These are phyloP conservation scores for Primulina eburnea DNA, from an alignment of 257 asterid species.

Conservation along the genomic window DNA sequence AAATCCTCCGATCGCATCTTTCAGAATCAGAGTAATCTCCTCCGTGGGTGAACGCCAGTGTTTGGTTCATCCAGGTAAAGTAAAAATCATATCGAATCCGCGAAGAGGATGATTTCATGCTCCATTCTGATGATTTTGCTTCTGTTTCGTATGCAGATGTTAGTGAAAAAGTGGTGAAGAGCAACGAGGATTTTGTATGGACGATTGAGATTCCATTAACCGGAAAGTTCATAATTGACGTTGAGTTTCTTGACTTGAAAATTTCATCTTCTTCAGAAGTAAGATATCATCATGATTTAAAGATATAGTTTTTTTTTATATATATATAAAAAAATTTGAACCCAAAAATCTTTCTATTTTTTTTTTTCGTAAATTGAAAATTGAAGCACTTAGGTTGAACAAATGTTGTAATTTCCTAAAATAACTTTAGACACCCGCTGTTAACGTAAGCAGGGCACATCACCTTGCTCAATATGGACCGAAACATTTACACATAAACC, in stretches of 20 bases:
- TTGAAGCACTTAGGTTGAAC: too few species aligned
- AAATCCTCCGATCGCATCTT: conserved; percentile 85
- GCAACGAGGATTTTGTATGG: conserved; percentile 85
- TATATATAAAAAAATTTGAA: too few species aligned
- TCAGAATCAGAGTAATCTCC: conserved; percentile 66
- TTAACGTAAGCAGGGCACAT: conserved; percentile 44
- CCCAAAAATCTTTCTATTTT: too few species aligned
- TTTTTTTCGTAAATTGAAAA: too few species aligned
- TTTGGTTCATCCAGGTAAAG: conserved; percentile 75
- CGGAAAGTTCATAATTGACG: conserved; percentile 86
- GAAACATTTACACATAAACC: conserved; percentile 39
- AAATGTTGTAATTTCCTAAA: too few species aligned
- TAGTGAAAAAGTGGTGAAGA: conserved; percentile 71
- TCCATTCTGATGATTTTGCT: not conserved
- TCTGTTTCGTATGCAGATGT: conserved; percentile 48
- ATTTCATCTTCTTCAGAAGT: conserved; percentile 60
- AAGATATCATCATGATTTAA: conserved; percentile 23
- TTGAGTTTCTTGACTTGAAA: conserved; percentile 91
- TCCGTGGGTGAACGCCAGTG: conserved; percentile 73
- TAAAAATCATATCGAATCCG: not conserved
- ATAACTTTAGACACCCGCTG: too few species aligned
- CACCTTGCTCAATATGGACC: conserved; percentile 67
- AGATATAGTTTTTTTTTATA: too few species aligned
- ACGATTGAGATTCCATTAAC: conserved; percentile 65
- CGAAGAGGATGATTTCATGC: not conserved